Evolutionary conservation across 805 yeast species (phyloP).

Genomic region (Saccharomycopsis javanensis): DNA sequence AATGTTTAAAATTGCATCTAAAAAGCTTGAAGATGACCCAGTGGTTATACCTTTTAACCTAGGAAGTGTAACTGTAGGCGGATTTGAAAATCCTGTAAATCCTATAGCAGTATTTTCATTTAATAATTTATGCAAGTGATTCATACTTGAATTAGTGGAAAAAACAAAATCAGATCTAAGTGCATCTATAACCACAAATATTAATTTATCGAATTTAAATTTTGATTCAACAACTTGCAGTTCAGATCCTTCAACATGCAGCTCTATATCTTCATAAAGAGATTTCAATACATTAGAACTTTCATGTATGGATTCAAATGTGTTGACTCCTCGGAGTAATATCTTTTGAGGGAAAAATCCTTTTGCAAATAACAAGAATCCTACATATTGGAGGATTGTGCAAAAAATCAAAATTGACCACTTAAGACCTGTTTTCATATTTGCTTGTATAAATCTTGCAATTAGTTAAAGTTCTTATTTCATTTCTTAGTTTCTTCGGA

Average conservation of each 20-base stretch:
- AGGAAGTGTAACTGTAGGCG: slow-evolving; percentile 96
- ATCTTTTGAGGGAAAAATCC: slow-evolving; percentile 94
- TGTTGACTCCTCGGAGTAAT: slow-evolving; percentile 52
- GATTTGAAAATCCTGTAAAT: slow-evolving; percentile 83
- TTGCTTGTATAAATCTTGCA: background rate
- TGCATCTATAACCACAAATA: slow-evolving; percentile 88
- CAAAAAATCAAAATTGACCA: slow-evolving; percentile 6
- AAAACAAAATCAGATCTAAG: slow-evolving; percentile 81
- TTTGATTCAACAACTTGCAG: too few relatives aligned
- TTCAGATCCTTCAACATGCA: slow-evolving; percentile 29
- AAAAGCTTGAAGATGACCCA: slow-evolving; percentile 87
- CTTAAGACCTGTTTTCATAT: slow-evolving; percentile 6
- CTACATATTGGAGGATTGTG: slow-evolving; percentile 35
- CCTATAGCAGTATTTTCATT: slow-evolving; percentile 68
- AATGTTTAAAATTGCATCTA: slow-evolving; percentile 88
- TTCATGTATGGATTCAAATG: slow-evolving; percentile 23
- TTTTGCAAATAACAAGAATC: slow-evolving; percentile 53
- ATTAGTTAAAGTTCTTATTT: background rate
- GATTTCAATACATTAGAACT: slow-evolving; percentile 16
- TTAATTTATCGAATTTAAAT: slow-evolving; percentile 58
- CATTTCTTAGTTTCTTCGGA: background rate
- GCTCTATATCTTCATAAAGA: slow-evolving; percentile 16
- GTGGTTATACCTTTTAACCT: slow-evolving; percentile 88
- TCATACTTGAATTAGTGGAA: slow-evolving; percentile 54
- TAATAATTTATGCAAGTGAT: slow-evolving; percentile 54